Evolutionary conservation across 2,329 filamentous ascomycete genomes (phyloP).

Genomic region (Penicillium hordei): DNA sequence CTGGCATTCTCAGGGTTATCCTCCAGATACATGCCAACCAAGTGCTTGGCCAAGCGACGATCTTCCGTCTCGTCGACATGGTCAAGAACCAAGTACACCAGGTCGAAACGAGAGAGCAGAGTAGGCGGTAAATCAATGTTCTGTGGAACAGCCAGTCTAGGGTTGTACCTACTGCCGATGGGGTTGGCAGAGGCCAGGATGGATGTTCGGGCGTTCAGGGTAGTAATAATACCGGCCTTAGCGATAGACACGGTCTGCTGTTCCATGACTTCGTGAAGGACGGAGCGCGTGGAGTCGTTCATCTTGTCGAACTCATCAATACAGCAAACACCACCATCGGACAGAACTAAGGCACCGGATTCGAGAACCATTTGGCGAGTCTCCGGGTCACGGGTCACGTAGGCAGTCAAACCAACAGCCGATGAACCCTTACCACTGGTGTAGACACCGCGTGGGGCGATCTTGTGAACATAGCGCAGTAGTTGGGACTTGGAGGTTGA

Average conservation of each 20-base stretch:
- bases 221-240: conserved; percentile 78
- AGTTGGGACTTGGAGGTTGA: conserved; percentile 96
- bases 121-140: conserved; percentile 98
- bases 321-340: conserved; percentile 73
- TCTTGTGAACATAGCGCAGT: conserved; percentile 93
- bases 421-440: conserved; percentile 75
- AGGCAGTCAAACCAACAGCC: conserved; percentile 74
- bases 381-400: conserved; percentile 72
- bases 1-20: conserved; percentile 84
- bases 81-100: conserved; percentile 95
- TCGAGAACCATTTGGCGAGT: conserved; percentile 72
- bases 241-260: conserved; percentile 77
- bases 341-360: conserved; percentile 70
- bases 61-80: conserved; percentile 88
- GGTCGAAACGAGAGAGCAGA: conserved; percentile 89
- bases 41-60: conserved; percentile 82
- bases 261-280: conserved; percentile 79
- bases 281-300: conserved; percentile 71
- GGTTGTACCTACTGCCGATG: conserved; percentile 97
- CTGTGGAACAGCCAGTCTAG: conserved; percentile 89
- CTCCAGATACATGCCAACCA: conserved; percentile 95
- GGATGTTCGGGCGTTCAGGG: conserved; percentile 89
- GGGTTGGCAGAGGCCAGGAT: conserved; percentile 97
- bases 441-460: conserved; percentile 83
- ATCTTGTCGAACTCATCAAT: conserved; percentile 82